Base-by-base conservation (phyloP, 257 asterid genomes). In the Plectranthus barbatus region DNA sequence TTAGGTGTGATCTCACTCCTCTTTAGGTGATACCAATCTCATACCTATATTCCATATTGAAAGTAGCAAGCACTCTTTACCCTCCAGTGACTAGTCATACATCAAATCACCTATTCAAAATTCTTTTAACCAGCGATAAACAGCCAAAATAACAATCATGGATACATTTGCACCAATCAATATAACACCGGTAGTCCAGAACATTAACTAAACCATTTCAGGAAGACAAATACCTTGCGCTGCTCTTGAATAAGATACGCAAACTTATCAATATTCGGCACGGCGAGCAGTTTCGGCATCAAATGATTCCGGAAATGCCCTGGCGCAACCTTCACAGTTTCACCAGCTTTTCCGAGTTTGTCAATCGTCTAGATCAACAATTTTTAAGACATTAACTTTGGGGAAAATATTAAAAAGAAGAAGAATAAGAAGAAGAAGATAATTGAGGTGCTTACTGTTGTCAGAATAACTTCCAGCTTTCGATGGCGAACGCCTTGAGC, bases 291-390 rank as follows among this genome's bases (percentile, higher is more conserved):
- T 64, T 90, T 92, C 2, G 97, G 99, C 99, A 92, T 92, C 83
- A 92, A 72, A 81, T 92, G 88, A 77, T 92, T 92, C 60, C 99
- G 91, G 61, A 92, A 92, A 74, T 74, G 85, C 15, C 99, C 99
- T 0, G 97, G 97, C 49, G 94, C 96, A n/a, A 92, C 97, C 82
- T 85, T 84, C 20, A 89, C 99, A 2, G 94, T 92, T 56, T 92
- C 97, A 23, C 99, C 99, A 19, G 91, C 85, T 78, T 67, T 89
- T 13, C 99, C 97, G 14, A 92, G 97, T 76, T 92, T 89, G 59
- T 79, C 84, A 61, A 89, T 76, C 33, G 79, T 65, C 90, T 83
- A 72, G 57, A 73, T 39, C 64, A 62, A 61, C 23, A 54, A 5
- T 17, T 40, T 3, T 57, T 4, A 21, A 19, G 18, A 19, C 55